phyloP scores from a whole-genome alignment of 345 rosid species.

The Excoecaria cochinchinensis region DNA sequence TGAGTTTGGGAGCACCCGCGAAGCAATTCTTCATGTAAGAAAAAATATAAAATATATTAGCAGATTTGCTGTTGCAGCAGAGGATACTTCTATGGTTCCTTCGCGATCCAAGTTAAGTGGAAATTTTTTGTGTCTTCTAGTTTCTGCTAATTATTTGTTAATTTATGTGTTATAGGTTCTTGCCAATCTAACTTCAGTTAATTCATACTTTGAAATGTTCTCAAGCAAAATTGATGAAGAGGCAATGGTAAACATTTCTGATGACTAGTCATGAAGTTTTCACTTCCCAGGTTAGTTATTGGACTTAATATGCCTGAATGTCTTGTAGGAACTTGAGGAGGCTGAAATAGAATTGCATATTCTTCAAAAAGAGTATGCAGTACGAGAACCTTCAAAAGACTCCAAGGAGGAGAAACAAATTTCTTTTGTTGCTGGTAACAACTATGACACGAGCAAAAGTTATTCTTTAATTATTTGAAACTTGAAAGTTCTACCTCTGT shows the following conservation, averaged over 20 bases:
- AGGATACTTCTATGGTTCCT: neutral
- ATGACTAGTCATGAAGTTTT: neutral
- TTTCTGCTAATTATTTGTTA: slow-evolving; percentile 2
- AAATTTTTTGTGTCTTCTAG: neutral
- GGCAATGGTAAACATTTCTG: slow-evolving; percentile 45
- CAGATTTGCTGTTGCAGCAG: neutral
- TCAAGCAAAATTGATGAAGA: slow-evolving; percentile 48
- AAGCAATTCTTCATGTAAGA: slow-evolving; percentile 74
- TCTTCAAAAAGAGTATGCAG: slow-evolving; percentile 44
- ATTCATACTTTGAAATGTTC: slow-evolving; percentile 62
- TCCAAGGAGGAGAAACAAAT: slow-evolving; percentile 35
- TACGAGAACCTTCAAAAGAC: slow-evolving; percentile 32
- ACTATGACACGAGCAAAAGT: slow-evolving; percentile 5
- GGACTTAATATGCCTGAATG: slow-evolving; percentile 16
- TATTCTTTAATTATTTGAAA: neutral
- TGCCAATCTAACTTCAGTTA: slow-evolving; percentile 63
- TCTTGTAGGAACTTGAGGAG: slow-evolving; percentile 63
- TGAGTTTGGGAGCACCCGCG: slow-evolving; percentile 64
- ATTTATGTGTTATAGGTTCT: slow-evolving; percentile 47
- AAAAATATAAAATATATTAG: neutral
- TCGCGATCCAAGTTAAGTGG: neutral
- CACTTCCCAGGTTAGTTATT: slow-evolving; percentile 2
- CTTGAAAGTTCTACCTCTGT: neutral
- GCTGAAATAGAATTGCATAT: slow-evolving; percentile 71
- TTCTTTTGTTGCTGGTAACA: slow-evolving; percentile 36